Evolutionary conservation across 2,329 filamentous ascomycete species (phyloP).

Genomic region (Fusarium clavum): DNA sequence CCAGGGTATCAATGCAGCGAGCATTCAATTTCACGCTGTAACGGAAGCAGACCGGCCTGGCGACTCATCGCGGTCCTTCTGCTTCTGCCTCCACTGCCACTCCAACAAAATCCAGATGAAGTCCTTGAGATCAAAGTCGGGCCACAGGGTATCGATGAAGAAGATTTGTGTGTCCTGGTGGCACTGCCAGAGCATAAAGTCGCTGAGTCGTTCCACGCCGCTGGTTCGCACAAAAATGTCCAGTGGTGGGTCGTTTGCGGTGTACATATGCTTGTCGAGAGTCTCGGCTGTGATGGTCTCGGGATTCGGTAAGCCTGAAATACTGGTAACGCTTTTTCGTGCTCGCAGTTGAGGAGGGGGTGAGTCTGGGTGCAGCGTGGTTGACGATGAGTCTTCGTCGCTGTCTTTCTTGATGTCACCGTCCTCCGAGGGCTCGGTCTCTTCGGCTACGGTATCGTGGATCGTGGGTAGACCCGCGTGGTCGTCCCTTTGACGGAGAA

Average conservation of each 20-base stretch:
- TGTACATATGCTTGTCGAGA: conserved; percentile 88
- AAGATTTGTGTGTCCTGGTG: conserved; percentile 93
- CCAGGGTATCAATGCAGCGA: conserved; percentile 40
- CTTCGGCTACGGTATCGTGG: conserved; percentile 60
- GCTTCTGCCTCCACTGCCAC: conserved; percentile 79
- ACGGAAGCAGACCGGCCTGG: conserved; percentile 50
- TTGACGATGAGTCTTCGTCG: conserved; percentile 70
- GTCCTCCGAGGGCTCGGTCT: conserved; percentile 56
- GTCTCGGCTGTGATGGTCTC: conserved; percentile 89
- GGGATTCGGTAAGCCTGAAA: conserved; percentile 72
- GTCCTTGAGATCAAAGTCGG: conserved; percentile 93
- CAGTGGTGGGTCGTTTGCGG: conserved; percentile 83
- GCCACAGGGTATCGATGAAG: conserved; percentile 93
- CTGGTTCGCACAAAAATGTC: conserved; percentile 94
- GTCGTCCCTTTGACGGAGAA: conserved; percentile 70
- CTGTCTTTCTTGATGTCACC: conserved; percentile 57
- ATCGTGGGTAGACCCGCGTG: conserved; percentile 62
- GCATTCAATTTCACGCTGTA: conserved; percentile 42
- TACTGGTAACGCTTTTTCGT: conserved; percentile 49
- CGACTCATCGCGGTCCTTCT: conserved; percentile 64
- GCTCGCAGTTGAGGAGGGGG: conserved; percentile 56
- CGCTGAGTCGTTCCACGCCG: conserved; percentile 90
- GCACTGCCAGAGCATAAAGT: conserved; percentile 99
- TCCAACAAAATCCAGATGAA: conserved; percentile 93
- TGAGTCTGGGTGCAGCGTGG: conserved; percentile 67